phyloP scores from a whole-genome alignment of 2,329 filamentous ascomycete genomes.

The Botrytis aclada region DNA sequence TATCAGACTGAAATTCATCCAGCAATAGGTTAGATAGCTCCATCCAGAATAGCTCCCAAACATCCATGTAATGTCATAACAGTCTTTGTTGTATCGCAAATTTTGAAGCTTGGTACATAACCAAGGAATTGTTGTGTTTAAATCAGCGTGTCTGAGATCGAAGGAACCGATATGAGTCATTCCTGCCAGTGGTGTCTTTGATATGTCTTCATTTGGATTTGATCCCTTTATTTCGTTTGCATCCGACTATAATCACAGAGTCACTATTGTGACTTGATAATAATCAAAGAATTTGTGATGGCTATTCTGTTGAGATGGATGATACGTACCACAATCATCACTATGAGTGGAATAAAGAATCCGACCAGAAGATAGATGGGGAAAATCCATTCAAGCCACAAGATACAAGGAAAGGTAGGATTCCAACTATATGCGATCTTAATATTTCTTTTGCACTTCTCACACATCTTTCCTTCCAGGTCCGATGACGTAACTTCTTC shows the following conservation, averaged over 20 bases:
- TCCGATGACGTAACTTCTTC: not conserved
- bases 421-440: not conserved
- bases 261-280: not conserved
- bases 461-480: not conserved
- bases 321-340: not conserved
- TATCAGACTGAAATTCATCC: not conserved
- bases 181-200: not conserved
- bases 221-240: not conserved
- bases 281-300: not conserved
- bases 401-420: too few relatives aligned
- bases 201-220: not conserved
- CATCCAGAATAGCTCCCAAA: not conserved
- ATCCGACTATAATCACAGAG: too few relatives aligned
- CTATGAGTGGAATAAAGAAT: accelerated
- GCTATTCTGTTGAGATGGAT: not conserved
- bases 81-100: not conserved
- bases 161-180: not conserved
- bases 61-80: not conserved
- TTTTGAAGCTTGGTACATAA: not conserved
- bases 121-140: not conserved
- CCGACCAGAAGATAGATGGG: not conserved
- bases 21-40: not conserved
- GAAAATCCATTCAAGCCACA: not conserved
- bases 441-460: not conserved
- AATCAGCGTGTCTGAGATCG: not conserved